Conservation (phyloP, 202 grass and related monocot genomes). For the Eragrostis tef region DNA sequence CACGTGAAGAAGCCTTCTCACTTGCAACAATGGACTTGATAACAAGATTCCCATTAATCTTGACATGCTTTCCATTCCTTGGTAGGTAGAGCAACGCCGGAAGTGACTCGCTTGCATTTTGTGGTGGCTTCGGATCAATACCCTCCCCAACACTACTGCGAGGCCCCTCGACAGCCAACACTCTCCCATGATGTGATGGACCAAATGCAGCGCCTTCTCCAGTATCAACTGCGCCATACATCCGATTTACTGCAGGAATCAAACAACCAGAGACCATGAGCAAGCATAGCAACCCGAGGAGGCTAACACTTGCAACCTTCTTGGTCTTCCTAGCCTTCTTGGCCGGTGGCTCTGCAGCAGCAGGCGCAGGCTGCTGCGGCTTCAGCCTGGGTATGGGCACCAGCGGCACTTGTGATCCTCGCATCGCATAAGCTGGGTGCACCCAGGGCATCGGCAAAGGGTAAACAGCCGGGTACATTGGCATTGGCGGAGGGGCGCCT, state of each 20-base stretch:
- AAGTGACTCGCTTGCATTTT: constrained; percentile 51
- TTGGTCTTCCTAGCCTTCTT: constrained; percentile 73
- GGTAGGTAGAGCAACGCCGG: constrained; percentile 66
- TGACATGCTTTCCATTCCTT: constrained; percentile 74
- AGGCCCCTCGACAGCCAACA: constrained; percentile 54
- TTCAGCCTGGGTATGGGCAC: constrained; percentile 72
- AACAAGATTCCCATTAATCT: constrained; percentile 79
- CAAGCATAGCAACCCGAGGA: constrained; percentile 57
- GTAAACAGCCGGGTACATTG: constrained; percentile 53
- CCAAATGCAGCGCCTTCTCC: constrained; percentile 22
- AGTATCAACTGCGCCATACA: constrained; percentile 27
- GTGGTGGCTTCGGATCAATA: constrained; percentile 36
- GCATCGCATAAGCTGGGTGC: constrained; percentile 60
- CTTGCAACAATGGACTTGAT: constrained; percentile 67
- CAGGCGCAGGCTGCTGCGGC: constrained; percentile 34
- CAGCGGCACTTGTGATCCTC: constrained; percentile 63
- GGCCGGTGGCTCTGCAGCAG: constrained; percentile 46
- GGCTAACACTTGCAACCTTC: constrained; percentile 69
- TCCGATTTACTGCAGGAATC: constrained; percentile 48
- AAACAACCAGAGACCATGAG: constrained; percentile 53
- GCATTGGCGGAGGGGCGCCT: constrained; percentile 16
- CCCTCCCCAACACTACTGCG: constrained; percentile 26
- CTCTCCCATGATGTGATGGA: constrained; percentile 54
- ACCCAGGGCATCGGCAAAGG: constrained; percentile 59
- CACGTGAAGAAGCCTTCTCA: constrained; percentile 52